Conservation (phyloP, 805 yeast genomes). For the Yarrowia deformans region DNA sequence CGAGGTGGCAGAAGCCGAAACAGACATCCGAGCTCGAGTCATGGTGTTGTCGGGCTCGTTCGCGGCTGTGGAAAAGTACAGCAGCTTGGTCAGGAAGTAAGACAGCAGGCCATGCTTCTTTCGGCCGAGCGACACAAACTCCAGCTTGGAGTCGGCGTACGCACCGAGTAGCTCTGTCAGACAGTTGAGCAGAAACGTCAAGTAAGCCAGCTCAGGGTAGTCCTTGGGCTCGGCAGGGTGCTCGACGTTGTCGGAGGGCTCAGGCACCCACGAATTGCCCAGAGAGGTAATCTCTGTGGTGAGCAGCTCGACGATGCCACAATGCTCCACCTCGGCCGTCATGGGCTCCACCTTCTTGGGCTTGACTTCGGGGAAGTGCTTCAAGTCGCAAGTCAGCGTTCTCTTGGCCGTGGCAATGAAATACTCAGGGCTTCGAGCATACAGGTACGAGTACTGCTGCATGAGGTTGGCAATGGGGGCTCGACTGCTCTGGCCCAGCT, state of each 20-base stretch:
- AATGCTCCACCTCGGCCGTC: constrained; percentile 40
- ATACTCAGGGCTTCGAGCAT: constrained; percentile 57
- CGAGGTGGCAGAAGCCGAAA: constrained; percentile 68
- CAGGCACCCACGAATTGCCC: constrained; percentile 53
- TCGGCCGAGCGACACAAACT: constrained; percentile 47
- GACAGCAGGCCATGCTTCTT: constrained; percentile 69
- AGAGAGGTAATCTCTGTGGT: constrained; percentile 69
- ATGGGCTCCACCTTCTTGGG: constrained; percentile 25
- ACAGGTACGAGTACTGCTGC: constrained; percentile 42
- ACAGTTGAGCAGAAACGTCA: constrained; percentile 70
- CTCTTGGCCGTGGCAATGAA: constrained; percentile 54
- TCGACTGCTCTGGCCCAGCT: constrained; percentile 52
- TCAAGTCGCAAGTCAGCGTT: constrained; percentile 36
- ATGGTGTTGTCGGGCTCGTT: constrained; percentile 48
- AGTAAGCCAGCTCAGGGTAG: constrained; percentile 54
- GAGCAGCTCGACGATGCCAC: constrained; percentile 70
- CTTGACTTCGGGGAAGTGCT: constrained; percentile 35
- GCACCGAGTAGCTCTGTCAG: constrained; percentile 77
- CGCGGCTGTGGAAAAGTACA: constrained; percentile 57
- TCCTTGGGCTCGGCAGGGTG: constrained; percentile 42
- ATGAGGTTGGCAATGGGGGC: constrained; percentile 40
- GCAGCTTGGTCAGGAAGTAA: constrained; percentile 74
- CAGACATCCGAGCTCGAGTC: constrained; percentile 55
- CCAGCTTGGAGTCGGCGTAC: constrained; percentile 80
- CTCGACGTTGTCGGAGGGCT: constrained; percentile 43